phyloP scores from a whole-genome alignment of 2,329 filamentous ascomycete species.

The Rhinocladiella similis region DNA sequence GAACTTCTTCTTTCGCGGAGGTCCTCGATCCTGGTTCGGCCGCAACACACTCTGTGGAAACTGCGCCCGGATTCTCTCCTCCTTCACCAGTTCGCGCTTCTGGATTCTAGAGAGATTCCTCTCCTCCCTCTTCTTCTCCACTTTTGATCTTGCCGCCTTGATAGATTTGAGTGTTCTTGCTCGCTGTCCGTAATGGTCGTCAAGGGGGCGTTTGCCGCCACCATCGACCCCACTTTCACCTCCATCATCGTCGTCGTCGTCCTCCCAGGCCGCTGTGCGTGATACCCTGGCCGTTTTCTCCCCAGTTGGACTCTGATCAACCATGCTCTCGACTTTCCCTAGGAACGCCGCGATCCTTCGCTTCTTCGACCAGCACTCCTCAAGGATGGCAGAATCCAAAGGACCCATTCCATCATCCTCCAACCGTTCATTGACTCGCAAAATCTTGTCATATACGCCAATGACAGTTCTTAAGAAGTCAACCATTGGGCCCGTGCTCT shows the following conservation, averaged over 20 bases:
- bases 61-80: slow-evolving; percentile 15
- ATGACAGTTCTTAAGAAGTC: slow-evolving; percentile 34
- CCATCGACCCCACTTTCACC: not conserved
- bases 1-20: not conserved
- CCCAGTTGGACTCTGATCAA: not conserved
- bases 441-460: slow-evolving; percentile 34
- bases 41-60: slow-evolving; percentile 18
- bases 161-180: slow-evolving; percentile 4
- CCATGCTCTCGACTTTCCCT: slow-evolving; percentile 10
- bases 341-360: slow-evolving; percentile 18
- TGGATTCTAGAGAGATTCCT: slow-evolving; percentile 18
- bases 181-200: not conserved
- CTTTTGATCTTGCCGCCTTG: not conserved
- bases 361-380: slow-evolving; percentile 18
- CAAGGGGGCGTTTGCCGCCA: too few relatives aligned
- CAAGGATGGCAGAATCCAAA: slow-evolving; percentile 18
- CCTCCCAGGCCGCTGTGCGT: not conserved
- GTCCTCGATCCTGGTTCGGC: not conserved
- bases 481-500: slow-evolving; percentile 25
- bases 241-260: not conserved
- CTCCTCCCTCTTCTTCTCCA: slow-evolving; percentile 6
- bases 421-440: slow-evolving; percentile 25
- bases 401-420: slow-evolving; percentile 27
- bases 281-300: not conserved
- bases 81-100: slow-evolving; percentile 18